Evolutionary conservation across 495 filamentous ascomycete species (phyloP), one percentile per base, ranked within the genome.

Genomic region (Symbiotaphrina buchneri): DNA sequence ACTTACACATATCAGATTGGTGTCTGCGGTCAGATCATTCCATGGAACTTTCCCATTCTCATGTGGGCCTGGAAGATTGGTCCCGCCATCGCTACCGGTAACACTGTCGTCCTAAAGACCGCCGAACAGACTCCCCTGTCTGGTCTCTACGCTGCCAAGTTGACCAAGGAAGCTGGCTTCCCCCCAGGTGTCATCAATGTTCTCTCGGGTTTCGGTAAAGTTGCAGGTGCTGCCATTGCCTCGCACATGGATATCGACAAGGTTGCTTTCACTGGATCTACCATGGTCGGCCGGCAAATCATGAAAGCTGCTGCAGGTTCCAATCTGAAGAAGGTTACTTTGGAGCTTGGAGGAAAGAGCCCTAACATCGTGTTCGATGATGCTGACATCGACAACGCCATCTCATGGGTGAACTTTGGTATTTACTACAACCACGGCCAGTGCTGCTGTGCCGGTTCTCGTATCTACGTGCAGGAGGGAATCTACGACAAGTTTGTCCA

Each of bases 341-440:
- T 95, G 20, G 85, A 95, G 58, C 74, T 95, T 32, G 85, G 85
- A 51, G 85, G 85, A 57, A 95, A 95, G 71, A 90, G 79, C 33
- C 85, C 85, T 39, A 95, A 95, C 65, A 93, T 95, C 39, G 71
- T 95, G 48, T 94, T 95, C 56, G 62, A 85, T 45, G 85, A 95
- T 45, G 85, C 85, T 33, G 72, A 95, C 46, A 84, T 95, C 43
- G 83, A 94, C 43, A 75, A 92, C 48, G 83, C 85, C 37, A 84
- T 95, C 55, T 80, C 74, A 11, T 95, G 85, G 85, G 78, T 85
- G 52, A 95, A 95, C 74, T 92, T 87, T 37, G 85, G 85, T 51
- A 93, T 95, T 49, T 95, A 81, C 74, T 95, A 64, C 65, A 95
- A 95, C 68, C 87, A 95, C 61, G 85, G 85, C 48, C 87, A 95